Evolutionary conservation across 176 grass and related monocot species (phyloP), one percentile per base, ranked within the genome.

Genomic region (Cenchrus purpureus): DNA sequence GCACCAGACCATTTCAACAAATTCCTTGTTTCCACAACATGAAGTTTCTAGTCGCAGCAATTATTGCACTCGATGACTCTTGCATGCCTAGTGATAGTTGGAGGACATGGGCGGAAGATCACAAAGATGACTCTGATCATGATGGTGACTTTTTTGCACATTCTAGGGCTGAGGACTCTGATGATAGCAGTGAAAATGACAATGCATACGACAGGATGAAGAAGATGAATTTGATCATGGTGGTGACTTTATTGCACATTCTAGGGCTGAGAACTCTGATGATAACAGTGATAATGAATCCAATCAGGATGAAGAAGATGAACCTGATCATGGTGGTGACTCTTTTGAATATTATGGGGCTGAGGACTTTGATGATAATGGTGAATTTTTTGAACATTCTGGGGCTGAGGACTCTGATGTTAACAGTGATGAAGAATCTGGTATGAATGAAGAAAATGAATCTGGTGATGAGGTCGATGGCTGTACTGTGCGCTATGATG

Each of bases 31-130:
- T 87, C 50, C 3, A 15, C 78, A 48, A 68, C 60, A 56, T 74
- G 61, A 22, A 12, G 32, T 48, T 10, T 31, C 50, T 87, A 40
- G 25, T 68, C 37, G 49, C 49, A 49, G 85, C 61, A 3, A 58
- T 7, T 81, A 58, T 87, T 34, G 8, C 45, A 25, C 69, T 81
- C 67, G 85, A 87, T 58, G 85, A 81, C 51, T 34, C 3, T 65
- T 81, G 60, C 61, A 68, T 82, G 50, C 0, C 16, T n/a, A 42
- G 19, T 25, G 64, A 55, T 10, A 12, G 16, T 42, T 49, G 66
- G 5, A 37, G 46, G 46, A 0, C 5, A 53, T 20, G 32, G 28
- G 11, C 3, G 5, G 46, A n/a, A 49, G 73, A 85, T 44, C 32
- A n/a, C 22, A 44, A 46, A 2, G 63, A 77, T 44, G 73, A 58